These are phyloP conservation scores for Colletotrichum gloeosporioides DNA, from an alignment of 2,329 filamentous ascomycete species.

Conservation along the genomic window DNA sequence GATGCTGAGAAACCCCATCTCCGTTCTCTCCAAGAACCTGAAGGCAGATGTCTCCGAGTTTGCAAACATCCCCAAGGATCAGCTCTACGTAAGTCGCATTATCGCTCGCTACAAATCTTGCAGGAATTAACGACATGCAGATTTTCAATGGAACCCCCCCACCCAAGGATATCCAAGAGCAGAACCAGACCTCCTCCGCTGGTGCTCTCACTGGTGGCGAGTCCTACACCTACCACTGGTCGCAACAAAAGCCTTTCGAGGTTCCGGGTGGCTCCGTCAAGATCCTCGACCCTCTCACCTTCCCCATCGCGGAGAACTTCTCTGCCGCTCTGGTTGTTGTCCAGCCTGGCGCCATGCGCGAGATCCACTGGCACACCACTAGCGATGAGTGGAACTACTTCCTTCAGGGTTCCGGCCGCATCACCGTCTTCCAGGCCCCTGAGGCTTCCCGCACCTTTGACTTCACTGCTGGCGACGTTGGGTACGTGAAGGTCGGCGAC, in stretches of 20 bases:
- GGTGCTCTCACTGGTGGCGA: constrained; percentile 42
- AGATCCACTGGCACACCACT: constrained; percentile 68
- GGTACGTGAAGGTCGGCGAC: constrained; percentile 59
- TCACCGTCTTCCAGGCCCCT: constrained; percentile 61
- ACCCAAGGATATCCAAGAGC: constrained; percentile 47
- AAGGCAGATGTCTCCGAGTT: constrained; percentile 52
- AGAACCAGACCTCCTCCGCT: constrained; percentile 51
- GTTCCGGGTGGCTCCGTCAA: constrained; percentile 64
- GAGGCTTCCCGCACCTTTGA: constrained; percentile 59
- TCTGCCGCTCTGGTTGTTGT: constrained; percentile 62
- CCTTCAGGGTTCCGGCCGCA: constrained; percentile 58
- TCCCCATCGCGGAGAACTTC: constrained; percentile 61
- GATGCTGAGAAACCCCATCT: constrained; percentile 54
- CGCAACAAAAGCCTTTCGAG: constrained; percentile 52
- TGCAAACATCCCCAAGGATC: constrained; percentile 48
- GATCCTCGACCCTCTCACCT: constrained; percentile 61
- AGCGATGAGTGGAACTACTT: constrained; percentile 69
- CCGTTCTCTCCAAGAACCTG: constrained; percentile 62
- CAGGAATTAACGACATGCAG: not conserved
- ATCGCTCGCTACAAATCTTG: rapidly evolving
- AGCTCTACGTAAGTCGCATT: constrained; percentile 42
- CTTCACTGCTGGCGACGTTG: constrained; percentile 64
- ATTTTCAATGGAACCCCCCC: constrained; percentile 59
- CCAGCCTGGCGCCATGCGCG: constrained; percentile 67
- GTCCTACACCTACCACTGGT: constrained; percentile 57